Evolutionary conservation across 2,329 filamentous ascomycete genomes (phyloP).

Genomic region (Fusarium sp.): DNA sequence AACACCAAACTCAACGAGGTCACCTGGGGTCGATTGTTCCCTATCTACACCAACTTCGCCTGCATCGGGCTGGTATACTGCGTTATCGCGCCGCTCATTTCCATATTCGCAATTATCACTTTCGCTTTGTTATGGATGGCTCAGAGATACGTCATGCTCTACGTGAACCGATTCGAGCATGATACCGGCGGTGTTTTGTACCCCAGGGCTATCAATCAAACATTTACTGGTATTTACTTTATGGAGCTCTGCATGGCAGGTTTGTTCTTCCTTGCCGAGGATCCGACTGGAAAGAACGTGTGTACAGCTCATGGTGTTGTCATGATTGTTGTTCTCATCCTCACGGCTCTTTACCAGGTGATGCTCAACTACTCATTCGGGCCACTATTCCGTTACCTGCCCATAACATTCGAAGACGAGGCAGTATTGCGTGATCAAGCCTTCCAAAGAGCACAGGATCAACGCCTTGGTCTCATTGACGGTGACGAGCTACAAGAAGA

Average conservation of each 20-base stretch:
- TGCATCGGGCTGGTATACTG: conserved; percentile 92
- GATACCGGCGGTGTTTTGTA: conserved; percentile 95
- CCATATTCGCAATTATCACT: conserved; percentile 92
- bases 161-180: conserved; percentile 87
- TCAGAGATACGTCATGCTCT: conserved; percentile 96
- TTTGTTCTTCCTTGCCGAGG: conserved; percentile 82
- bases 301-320: conserved; percentile 83
- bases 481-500: conserved; percentile 59
- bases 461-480: conserved; percentile 71
- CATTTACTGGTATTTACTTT: conserved; percentile 93
- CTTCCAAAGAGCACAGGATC: conserved; percentile 82
- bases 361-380: conserved; percentile 85
- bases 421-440: conserved; percentile 90
- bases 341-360: conserved; percentile 83
- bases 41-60: conserved; percentile 95
- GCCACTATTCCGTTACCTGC: conserved; percentile 87
- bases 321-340: conserved; percentile 80
- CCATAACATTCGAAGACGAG: conserved; percentile 95
- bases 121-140: conserved; percentile 94
- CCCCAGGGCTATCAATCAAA: conserved; percentile 91
- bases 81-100: conserved; percentile 88
- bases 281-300: conserved; percentile 63
- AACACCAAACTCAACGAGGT: conserved; percentile 83
- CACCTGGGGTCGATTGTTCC: conserved; percentile 94
- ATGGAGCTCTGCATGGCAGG: conserved; percentile 93